These are phyloP conservation scores for Poteriospumella lacustris DNA, from an alignment of 108 stramenopile genomes.

Conservation along the genomic window DNA sequence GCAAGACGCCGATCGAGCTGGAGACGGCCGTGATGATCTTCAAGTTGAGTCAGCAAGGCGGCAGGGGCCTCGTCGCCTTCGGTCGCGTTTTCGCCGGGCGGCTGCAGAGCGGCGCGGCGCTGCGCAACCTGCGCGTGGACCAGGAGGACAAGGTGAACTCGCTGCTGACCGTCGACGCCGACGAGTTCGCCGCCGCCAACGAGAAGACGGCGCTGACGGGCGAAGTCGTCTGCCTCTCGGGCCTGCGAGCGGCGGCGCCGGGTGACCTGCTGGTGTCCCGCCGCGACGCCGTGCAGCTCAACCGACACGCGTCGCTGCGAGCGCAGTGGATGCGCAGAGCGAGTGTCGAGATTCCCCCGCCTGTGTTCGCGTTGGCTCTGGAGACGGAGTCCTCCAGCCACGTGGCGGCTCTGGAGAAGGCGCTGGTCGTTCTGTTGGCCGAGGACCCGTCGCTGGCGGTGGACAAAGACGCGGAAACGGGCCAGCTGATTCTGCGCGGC, in stretches of 20 bases:
- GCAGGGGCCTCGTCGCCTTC: not conserved
- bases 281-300: conserved; percentile 64
- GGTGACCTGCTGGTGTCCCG: conserved; percentile 93
- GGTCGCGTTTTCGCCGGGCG: too few relatives aligned
- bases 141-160: conserved; percentile 48
- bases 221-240: conserved; percentile 60
- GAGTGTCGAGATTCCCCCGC: conserved; percentile 53
- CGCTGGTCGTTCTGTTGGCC: conserved; percentile 81
- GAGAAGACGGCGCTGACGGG: conserved; percentile 87
- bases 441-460: conserved; percentile 87
- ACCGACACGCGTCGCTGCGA: too few relatives aligned
- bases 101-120: not conserved
- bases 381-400: conserved; percentile 88
- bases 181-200: conserved; percentile 84
- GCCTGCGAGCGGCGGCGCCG: conserved; percentile 88
- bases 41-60: too few relatives aligned
- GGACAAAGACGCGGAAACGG: conserved; percentile 4
- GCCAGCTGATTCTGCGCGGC: not conserved
- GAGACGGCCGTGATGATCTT: too few relatives aligned
- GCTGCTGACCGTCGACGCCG: conserved; percentile 93
- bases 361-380: conserved; percentile 95
- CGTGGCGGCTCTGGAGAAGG: conserved; percentile 89
- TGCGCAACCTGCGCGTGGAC: conserved; percentile 47
- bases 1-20: too few relatives aligned
- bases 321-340: too few relatives aligned